phyloP scores from a whole-genome alignment of 1,284 basidiomycete genomes.

The Leccinum cinnamomeum region DNA sequence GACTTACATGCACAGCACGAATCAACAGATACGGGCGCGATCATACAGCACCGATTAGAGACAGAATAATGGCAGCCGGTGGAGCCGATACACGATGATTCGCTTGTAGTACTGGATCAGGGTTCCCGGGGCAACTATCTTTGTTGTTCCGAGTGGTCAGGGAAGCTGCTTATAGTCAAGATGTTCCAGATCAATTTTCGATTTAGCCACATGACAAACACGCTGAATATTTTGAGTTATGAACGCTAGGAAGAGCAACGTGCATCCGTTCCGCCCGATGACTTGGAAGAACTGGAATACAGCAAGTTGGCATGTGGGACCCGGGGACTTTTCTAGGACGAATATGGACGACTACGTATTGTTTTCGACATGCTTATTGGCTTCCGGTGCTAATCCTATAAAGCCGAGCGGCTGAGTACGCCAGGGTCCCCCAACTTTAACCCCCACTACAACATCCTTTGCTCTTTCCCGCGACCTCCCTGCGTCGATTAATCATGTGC shows the following conservation, averaged over 20 bases:
- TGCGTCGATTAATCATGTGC: conserved; percentile 42
- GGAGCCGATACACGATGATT: conserved; percentile 23
- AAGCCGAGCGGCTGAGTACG: conserved; percentile 18
- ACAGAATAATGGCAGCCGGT: conserved; percentile 18
- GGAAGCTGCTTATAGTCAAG: conserved; percentile 28
- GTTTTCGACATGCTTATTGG: conserved; percentile 31
- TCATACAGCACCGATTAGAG: conserved; percentile 14
- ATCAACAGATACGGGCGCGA: conserved; percentile 9
- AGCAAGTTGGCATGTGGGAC: conserved; percentile 32
- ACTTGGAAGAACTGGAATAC: conserved; percentile 24
- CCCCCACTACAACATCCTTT: conserved; percentile 9
- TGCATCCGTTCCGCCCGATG: conserved; percentile 18
- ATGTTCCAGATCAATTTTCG: conserved; percentile 22
- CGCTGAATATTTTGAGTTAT: conserved; percentile 19
- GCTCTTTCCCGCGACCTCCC: conserved; percentile 1
- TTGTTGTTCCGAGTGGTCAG: conserved; percentile 32
- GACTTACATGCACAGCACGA: background rate
- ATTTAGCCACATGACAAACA: conserved; percentile 36
- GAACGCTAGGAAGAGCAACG: conserved; percentile 19
- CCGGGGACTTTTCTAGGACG: conserved; percentile 26
- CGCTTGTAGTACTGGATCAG: conserved; percentile 20
- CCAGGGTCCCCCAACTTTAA: conserved; percentile 19
- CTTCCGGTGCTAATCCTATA: conserved; percentile 30
- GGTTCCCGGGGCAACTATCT: conserved; percentile 25
- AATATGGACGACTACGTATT: conserved; percentile 32